These are phyloP conservation scores for Leishmania aethiopica DNA, from an alignment of 208 protist species.

Conservation along the genomic window DNA sequence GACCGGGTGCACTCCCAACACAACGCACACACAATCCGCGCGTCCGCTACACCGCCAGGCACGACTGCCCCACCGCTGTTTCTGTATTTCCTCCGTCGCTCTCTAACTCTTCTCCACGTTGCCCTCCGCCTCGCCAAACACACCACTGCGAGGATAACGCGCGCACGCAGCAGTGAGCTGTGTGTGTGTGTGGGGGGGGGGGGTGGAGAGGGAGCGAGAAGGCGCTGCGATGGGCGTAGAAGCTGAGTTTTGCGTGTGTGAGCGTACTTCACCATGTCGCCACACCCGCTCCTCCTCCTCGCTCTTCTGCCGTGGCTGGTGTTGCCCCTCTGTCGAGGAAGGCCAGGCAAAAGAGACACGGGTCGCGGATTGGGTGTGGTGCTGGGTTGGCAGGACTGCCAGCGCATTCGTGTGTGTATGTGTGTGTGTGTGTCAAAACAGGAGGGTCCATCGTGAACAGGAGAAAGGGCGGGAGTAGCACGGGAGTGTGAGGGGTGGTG, in stretches of 20 bases:
- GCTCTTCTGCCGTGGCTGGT: neutral
- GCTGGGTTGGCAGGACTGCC: neutral
- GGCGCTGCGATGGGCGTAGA: neutral
- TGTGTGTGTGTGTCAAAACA: neutral
- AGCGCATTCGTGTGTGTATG: neutral
- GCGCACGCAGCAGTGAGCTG: neutral
- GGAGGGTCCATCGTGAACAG: neutral
- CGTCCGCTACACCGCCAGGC: neutral
- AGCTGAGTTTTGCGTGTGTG: neutral
- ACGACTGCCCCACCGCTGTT: neutral
- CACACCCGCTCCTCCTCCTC: neutral
- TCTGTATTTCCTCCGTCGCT: too few relatives aligned
- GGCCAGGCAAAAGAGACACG: neutral
- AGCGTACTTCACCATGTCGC: neutral
- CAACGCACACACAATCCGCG: neutral
- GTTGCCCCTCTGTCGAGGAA: neutral
- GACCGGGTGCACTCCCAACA: too few relatives aligned
- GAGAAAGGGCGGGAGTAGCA: neutral
- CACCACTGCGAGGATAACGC: neutral
- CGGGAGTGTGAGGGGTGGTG: neutral
- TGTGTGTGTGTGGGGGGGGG: neutral
- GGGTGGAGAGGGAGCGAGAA: neutral
- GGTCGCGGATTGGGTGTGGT: neutral
- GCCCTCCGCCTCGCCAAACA: neutral
- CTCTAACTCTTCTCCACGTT: neutral